phyloP scores from a whole-genome alignment of 2,329 filamentous ascomycete species.

The Fusarium temperatum region DNA sequence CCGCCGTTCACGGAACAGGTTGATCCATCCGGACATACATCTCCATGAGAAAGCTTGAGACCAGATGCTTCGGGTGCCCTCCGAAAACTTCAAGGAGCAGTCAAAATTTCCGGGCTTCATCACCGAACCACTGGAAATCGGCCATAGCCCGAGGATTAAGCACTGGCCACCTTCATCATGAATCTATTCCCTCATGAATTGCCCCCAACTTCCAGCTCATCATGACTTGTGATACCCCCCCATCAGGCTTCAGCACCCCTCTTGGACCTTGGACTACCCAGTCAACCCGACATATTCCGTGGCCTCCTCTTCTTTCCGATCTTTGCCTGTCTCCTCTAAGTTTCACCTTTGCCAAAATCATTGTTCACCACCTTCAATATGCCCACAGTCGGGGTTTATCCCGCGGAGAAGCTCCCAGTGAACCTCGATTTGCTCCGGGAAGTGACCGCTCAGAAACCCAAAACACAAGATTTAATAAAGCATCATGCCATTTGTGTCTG shows the following conservation, averaged over 20 bases:
- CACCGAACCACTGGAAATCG: constrained; percentile 15
- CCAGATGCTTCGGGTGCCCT: constrained; percentile 18
- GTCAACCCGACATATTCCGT: constrained; percentile 33
- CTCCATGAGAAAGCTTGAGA: constrained; percentile 12
- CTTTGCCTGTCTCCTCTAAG: constrained; percentile 7
- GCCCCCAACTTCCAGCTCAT: constrained; percentile 7
- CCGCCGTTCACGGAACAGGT: constrained; percentile 14
- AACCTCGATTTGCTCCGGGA: constrained; percentile 2
- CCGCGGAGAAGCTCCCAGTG: constrained; percentile 9
- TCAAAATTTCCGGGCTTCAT: constrained; percentile 1
- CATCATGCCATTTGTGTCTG: constrained; percentile 27
- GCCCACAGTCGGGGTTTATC: constrained; percentile 18
- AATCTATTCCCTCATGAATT: constrained; percentile 23
- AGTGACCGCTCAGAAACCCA: not conserved
- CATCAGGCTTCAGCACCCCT: constrained; percentile 11
- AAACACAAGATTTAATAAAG: constrained; percentile 14
- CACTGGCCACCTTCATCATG: constrained; percentile 18
- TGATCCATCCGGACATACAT: constrained; percentile 25
- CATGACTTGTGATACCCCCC: constrained; percentile 7
- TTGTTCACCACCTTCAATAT: constrained; percentile 34
- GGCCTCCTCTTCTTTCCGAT: constrained; percentile 17
- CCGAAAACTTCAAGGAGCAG: constrained; percentile 3
- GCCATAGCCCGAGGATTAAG: constrained; percentile 5
- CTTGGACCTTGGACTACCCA: not conserved
- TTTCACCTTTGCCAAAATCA: constrained; percentile 9